These are phyloP conservation scores for Didymella lethalis DNA, from an alignment of 2,329 filamentous ascomycete genomes.

Conservation along the genomic window DNA sequence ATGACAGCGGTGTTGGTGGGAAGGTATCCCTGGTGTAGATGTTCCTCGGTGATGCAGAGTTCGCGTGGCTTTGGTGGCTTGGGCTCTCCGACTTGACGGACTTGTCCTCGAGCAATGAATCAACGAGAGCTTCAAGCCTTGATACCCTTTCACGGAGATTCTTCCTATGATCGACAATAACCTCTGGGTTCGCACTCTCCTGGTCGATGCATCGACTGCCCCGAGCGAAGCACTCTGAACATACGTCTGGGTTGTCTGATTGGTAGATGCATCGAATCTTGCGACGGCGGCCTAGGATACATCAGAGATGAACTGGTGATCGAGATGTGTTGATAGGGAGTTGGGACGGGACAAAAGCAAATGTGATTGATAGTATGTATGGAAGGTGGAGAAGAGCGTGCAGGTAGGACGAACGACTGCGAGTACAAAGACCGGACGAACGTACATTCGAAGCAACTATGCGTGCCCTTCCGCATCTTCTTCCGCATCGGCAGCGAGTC, in stretches of 20 bases:
- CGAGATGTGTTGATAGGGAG: neutral
- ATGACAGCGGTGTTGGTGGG: constrained; percentile 46
- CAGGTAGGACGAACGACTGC: constrained; percentile 9
- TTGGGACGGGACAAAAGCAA: neutral
- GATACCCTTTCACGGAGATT: constrained; percentile 55
- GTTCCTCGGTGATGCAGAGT: constrained; percentile 39
- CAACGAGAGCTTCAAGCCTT: constrained; percentile 52
- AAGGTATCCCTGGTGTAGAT: constrained; percentile 37
- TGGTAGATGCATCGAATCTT: constrained; percentile 60
- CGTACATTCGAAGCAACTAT: constrained; percentile 57
- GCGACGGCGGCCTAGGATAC: constrained; percentile 54
- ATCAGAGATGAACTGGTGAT: constrained; percentile 32
- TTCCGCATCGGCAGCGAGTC: constrained; percentile 46
- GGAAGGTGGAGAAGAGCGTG: constrained; percentile 1
- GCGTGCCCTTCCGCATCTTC: constrained; percentile 56
- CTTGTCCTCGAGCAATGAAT: constrained; percentile 50
- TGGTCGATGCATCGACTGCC: constrained; percentile 58
- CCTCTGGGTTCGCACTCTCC: constrained; percentile 51
- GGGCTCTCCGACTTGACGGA: constrained; percentile 40
- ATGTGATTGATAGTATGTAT: constrained; percentile 16
- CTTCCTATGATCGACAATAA: constrained; percentile 53
- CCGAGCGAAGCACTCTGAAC: constrained; percentile 57
- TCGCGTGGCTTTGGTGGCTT: constrained; percentile 34
- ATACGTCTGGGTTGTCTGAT: constrained; percentile 51
- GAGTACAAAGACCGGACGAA: constrained; percentile 22